These are phyloP conservation scores for Allodekkera sacchari DNA, from an alignment of 805 yeast genomes.

Conservation along the genomic window DNA sequence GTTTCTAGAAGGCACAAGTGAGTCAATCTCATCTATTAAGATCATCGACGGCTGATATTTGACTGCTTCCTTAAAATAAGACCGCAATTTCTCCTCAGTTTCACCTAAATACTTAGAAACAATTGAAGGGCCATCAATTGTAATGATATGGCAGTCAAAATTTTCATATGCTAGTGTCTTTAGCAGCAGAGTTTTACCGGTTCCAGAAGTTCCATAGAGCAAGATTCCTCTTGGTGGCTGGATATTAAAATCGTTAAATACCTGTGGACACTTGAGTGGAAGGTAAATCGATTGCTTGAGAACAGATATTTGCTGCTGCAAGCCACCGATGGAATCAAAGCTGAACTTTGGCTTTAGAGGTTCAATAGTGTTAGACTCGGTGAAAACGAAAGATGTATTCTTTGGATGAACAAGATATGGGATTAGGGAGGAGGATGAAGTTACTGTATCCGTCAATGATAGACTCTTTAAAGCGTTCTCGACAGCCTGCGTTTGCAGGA, in stretches of 20 bases:
- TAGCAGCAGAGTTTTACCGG: slow-evolving; percentile 88
- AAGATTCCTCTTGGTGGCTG: slow-evolving; percentile 89
- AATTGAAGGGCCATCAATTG: slow-evolving; percentile 84
- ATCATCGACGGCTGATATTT: slow-evolving; percentile 82
- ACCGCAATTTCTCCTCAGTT: slow-evolving; percentile 80
- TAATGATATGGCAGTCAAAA: slow-evolving; percentile 69
- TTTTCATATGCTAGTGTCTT: slow-evolving; percentile 73
- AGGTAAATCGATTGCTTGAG: slow-evolving; percentile 64
- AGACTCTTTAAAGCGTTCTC: no score
- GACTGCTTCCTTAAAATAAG: slow-evolving; percentile 75
- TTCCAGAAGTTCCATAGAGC: slow-evolving; percentile 96
- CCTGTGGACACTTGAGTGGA: slow-evolving; percentile 69
- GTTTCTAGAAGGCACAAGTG: slow-evolving; percentile 77
- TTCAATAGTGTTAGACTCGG: slow-evolving; percentile 28
- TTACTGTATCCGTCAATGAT: no score
- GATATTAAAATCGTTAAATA: slow-evolving; percentile 79
- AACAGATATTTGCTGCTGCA: slow-evolving; percentile 49
- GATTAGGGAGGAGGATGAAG: slow-evolving; percentile 16
- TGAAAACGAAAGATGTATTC: slow-evolving; percentile 26
- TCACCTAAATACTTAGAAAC: slow-evolving; percentile 93
- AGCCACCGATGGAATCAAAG: slow-evolving; percentile 62
- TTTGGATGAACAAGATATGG: slow-evolving; percentile 22
- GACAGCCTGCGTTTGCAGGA: no score
- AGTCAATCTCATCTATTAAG: slow-evolving; percentile 89
- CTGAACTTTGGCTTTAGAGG: slow-evolving; percentile 28